Evolutionary conservation across 495 filamentous ascomycete genomes (phyloP), one percentile per base, ranked within the genome.

Genomic region (Aspergillus olivimuriae): DNA sequence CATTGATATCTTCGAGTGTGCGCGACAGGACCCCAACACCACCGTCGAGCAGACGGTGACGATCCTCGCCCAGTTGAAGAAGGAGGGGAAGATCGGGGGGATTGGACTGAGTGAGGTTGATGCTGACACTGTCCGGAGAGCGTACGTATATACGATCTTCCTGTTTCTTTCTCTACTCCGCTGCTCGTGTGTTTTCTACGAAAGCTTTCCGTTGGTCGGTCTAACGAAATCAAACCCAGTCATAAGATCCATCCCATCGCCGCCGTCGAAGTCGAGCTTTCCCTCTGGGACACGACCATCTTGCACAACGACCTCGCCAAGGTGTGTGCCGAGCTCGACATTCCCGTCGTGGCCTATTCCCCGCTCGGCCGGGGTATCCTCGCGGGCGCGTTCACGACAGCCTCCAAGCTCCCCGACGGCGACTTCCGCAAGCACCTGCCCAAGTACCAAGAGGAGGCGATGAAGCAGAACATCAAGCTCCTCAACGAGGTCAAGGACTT

Each of bases 1-100:
- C 47, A 63, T 95, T 43, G 88, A 95, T 61, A 77, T 91, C 41
- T 95, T 89, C 49, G 82, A 90, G 62, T 80, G 66, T 47, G 87
- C 84, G 12, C 71, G 89, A 2, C 74, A 87, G 17, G 89, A 94
- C 51, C 72, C 70, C 4, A 76, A 77, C 0, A 71, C 68, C 33
- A 75, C 77, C 1, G 62, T 84, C 31, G 78, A 84, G 55, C 64
- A 74, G 24, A 80, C 75, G 6, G 66, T 85, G 30, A 57, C 59
- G 4, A 56, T 71, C 16, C 62, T 86, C 16, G 73, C 76, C 18
- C 63, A 84, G 55, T 78, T 80, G 51, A 73, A 92, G 16, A 76
- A 88, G 50, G 80, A 75, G 24, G 89, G 89, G 24, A 84, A 89
- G 65, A 69, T 95, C 51, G 72, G 73, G 24, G 88, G 84, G n/a